Percentiles rank a stretch among this genome's conserved stretches.
These are phyloP conservation scores for Neurospora crassa DNA, from an alignment of 2,329 filamentous ascomycete genomes.

Conservation along the genomic window DNA sequence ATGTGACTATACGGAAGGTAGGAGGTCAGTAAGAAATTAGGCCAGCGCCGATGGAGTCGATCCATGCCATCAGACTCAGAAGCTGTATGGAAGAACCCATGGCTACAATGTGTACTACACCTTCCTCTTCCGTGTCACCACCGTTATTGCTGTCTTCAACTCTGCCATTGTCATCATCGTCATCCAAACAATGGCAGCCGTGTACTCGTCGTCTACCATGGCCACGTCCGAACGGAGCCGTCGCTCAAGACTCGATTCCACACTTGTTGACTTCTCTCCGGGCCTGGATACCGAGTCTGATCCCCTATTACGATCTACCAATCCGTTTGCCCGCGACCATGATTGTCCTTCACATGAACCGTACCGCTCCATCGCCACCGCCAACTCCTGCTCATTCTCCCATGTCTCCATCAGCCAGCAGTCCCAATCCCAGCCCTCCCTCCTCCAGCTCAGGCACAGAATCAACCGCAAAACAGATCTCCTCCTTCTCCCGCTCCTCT, in stretches of 20 bases:
- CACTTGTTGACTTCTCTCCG: neutral
- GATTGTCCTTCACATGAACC: neutral
- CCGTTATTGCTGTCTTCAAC: neutral
- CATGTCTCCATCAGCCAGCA: neutral
- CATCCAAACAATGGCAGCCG: neutral
- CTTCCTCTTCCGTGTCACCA: neutral
- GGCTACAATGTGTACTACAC: neutral
- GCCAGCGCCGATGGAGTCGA: neutral
- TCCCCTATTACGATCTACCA: neutral
- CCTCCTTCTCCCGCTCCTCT: slow-evolving; percentile 28
- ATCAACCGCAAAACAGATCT: slow-evolving; percentile 28
- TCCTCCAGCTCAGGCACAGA: neutral
- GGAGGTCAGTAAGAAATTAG: neutral
- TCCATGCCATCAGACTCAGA: neutral
- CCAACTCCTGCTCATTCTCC: neutral
- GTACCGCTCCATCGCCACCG: neutral
- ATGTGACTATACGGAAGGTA: neutral
- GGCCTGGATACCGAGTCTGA: neutral
- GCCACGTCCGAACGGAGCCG: neutral
- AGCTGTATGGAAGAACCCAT: neutral
- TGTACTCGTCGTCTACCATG: neutral
- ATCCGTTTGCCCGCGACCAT: neutral
- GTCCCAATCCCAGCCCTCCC: neutral
- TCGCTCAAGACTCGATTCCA: neutral
- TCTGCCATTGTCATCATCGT: neutral